Base-by-base conservation (phyloP, 192 early-diverging fungal genomes). In the Phlyctochytrium arcticum region DNA sequence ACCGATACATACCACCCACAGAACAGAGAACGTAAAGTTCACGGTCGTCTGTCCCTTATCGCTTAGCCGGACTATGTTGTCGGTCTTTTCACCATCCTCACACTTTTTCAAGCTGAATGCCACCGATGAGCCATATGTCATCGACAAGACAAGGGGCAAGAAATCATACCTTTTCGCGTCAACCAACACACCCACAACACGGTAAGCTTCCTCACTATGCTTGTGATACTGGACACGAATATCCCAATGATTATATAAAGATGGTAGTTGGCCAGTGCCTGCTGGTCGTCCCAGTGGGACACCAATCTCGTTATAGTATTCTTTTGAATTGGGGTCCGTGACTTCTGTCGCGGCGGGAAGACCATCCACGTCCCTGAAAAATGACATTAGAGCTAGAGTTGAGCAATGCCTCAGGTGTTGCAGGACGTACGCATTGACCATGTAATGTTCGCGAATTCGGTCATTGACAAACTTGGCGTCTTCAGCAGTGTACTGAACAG, bases 151-250 rank as follows among this genome's bases (percentile, higher is more conserved):
- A n/a, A n/a, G n/a, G n/a, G n/a, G n/a, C n/a, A n/a, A n/a, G n/a
- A 34, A 54, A 34, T 59, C 57, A 27, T 50, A 65, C 33, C 90
- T 93, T 42, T 61, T 66, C 6, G 94, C 92, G 29, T 63, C 71
- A 8, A 95, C 90, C 10, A 85, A 62, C 3, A 94, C 91, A 29
- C 96, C 94, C 26, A 98, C 93, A 5, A 98, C 91, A 21, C 95
- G 83, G 62, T 81, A 73, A 0, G 36, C 17, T 23, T 60, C 68
- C 30, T 68, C 70, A 15, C 88, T 80, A 24, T 79, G 82, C 26
- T 77, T 67, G 34, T 87, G 85, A 34, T 81, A 77, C 48, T 92
- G 84, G 56, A 98, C 82, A 19, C 63, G 54, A 61, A 98, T 95
- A 33, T 88, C 85, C 65, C 89, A 96, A 72, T 96, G 94, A 75